Base-by-base conservation (phyloP, 331 rosid genomes). In the Dryas integrifolia region DNA sequence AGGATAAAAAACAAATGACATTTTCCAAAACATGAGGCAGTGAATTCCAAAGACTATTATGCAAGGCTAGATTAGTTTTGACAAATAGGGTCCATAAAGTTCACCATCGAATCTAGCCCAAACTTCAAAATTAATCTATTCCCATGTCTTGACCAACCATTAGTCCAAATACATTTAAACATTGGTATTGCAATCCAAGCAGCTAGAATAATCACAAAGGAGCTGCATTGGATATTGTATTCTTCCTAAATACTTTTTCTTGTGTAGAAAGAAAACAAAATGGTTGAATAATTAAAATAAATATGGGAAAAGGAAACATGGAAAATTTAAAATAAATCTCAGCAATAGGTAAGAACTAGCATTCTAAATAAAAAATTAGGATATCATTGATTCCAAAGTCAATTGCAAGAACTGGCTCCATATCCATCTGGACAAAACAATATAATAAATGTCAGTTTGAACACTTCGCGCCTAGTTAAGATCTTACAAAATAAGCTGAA, bases 331-430 rank as follows among this genome's bases (percentile, higher is more conserved):
- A 43, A 13, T n/a, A 45, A 52, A 49, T 47, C 21, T 71, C 26
- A 60, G 43, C 53, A 30, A 49, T 39, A 58, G 56, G 6, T 13
- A 70, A 38, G 16, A 50, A 72, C 70, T 53, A 26, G 45, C 48
- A 58, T 44, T 24, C 38, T 65, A 13, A 39, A 51, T 51, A n/a
- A 38, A 67, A 15, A 21, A 64, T 47, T 7, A 93, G 97, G 98
- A 94, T 94, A 94, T 94, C 96, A 81, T 81, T 91, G 73, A 89
- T 91, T 76, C 90, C 81, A 81, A 89, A 94, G 84, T 89, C 96
- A 82, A 91, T 83, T 21, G 90, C 96, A 30, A 94, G 97, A 79
- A 89, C 97, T 35, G 87, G 89, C 81, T 91, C 97, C 68, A 69
- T 72, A 77, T 89, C 96, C 85, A 84, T 85, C 98, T 91, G 90